A percentile compares a stretch with the other conserved stretches of the same genome.
phyloP scores from a whole-genome alignment of 2,329 filamentous ascomycete genomes.

The Dactylella cylindrospora region DNA sequence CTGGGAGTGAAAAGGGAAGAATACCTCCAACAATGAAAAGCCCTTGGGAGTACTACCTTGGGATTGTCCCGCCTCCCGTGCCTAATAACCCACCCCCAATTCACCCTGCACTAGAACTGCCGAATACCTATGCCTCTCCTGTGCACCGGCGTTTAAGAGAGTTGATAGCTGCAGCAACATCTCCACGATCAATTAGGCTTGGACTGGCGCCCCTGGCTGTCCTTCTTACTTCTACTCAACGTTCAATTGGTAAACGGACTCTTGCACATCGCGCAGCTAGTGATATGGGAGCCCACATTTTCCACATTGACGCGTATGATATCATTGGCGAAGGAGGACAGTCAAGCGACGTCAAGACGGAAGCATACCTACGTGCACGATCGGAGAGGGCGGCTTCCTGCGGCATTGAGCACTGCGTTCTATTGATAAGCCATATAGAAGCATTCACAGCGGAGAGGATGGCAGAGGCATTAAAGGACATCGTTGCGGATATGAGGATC shows the following conservation, averaged over 20 bases:
- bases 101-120: slow-evolving; percentile 56
- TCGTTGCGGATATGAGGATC: slow-evolving; percentile 76
- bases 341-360: slow-evolving; percentile 89
- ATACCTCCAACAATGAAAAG: slow-evolving; percentile 74
- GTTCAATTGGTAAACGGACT: slow-evolving; percentile 88
- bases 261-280: slow-evolving; percentile 74
- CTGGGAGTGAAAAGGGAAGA: slow-evolving; percentile 79
- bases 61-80: slow-evolving; percentile 67
- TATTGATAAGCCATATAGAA: slow-evolving; percentile 88
- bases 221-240: slow-evolving; percentile 84
- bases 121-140: slow-evolving; percentile 60
- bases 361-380: slow-evolving; percentile 82
- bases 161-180: slow-evolving; percentile 83
- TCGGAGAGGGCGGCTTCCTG: slow-evolving; percentile 87
- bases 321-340: slow-evolving; percentile 87
- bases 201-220: slow-evolving; percentile 86
- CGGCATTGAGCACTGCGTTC: slow-evolving; percentile 75
- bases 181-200: slow-evolving; percentile 79
- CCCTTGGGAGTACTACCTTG: slow-evolving; percentile 87
- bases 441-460: slow-evolving; percentile 89
- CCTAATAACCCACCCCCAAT: slow-evolving; percentile 60
- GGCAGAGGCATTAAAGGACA: slow-evolving; percentile 76
- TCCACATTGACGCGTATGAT: slow-evolving; percentile 86
- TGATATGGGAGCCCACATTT: slow-evolving; percentile 87
- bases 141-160: slow-evolving; percentile 74